Percentiles rank a stretch among this genome's conserved stretches.
These are phyloP conservation scores for Leucogyrophana mollusca DNA, from an alignment of 768 basidiomycete species.

Conservation along the genomic window DNA sequence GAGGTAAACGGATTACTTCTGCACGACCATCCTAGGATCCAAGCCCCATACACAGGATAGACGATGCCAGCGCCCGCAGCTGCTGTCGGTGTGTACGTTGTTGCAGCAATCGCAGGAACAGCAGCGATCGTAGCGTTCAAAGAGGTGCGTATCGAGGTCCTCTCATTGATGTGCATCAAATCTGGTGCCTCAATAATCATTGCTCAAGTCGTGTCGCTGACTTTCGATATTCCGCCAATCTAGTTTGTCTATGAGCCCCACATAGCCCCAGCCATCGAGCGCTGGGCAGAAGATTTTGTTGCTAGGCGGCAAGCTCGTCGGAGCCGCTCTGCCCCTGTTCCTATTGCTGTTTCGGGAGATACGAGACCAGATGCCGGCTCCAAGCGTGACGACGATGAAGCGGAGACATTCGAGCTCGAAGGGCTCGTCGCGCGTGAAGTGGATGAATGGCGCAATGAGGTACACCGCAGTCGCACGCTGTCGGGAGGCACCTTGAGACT, in stretches of 20 bases:
- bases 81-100: conserved; percentile 37
- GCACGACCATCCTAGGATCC: too few species aligned
- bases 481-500: conserved; percentile 26
- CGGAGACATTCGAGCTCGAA: conserved; percentile 46
- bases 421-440: conserved; percentile 50
- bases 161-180: conserved; percentile 4
- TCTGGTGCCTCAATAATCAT: conserved; percentile 19
- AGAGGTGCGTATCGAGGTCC: conserved; percentile 40
- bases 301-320: conserved; percentile 26
- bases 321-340: conserved; percentile 18
- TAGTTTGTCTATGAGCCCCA: conserved; percentile 74
- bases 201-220: conserved; percentile 1
- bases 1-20: too few species aligned
- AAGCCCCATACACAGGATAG: too few species aligned
- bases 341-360: conserved; percentile 5
- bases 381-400: conserved; percentile 8
- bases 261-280: conserved; percentile 59
- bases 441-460: conserved; percentile 50
- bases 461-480: conserved; percentile 24
- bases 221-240: neutral
- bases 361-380: conserved; percentile 19
- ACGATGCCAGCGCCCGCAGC: conserved; percentile 32
- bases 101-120: conserved; percentile 47
- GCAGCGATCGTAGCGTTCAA: conserved; percentile 57
- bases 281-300: conserved; percentile 34